These are phyloP conservation scores for Myriosclerotinia duriaeana DNA, from an alignment of 2,329 filamentous ascomycete genomes.

Conservation along the genomic window DNA sequence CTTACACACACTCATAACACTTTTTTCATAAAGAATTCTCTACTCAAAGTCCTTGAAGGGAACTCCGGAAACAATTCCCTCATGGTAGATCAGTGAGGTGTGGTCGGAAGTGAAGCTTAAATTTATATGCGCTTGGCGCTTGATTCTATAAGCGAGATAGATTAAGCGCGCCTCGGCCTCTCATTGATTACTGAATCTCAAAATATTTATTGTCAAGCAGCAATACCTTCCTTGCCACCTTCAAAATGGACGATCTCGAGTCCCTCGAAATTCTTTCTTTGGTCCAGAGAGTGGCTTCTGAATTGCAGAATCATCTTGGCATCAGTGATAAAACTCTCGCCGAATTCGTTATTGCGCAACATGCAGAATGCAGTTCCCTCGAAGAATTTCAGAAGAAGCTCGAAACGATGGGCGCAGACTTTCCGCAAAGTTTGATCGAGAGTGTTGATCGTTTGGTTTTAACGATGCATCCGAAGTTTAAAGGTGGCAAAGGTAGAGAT, in stretches of 20 bases:
- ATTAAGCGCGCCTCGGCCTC: slow-evolving; percentile 10
- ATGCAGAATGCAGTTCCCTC: slow-evolving; percentile 69
- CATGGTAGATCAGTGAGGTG: not conserved
- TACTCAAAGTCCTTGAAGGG: not conserved
- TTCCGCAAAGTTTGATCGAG: slow-evolving; percentile 82
- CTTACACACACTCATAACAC: not conserved
- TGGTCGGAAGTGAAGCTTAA: not conserved
- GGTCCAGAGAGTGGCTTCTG: slow-evolving; percentile 89
- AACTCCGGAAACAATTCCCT: not conserved
- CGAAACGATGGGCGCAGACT: slow-evolving; percentile 70
- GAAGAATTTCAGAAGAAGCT: slow-evolving; percentile 75
- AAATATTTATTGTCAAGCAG: slow-evolving; percentile 15
- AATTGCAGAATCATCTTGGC: slow-evolving; percentile 90
- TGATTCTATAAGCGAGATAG: not conserved
- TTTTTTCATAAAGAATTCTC: too few relatives aligned
- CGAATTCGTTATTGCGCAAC: slow-evolving; percentile 92
- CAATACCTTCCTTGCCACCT: slow-evolving; percentile 10
- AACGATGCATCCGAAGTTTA: slow-evolving; percentile 90
- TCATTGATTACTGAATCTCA: slow-evolving; percentile 4
- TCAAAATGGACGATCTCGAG: slow-evolving; percentile 62
- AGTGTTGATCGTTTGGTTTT: slow-evolving; percentile 86
- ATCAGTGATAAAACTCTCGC: slow-evolving; percentile 92
- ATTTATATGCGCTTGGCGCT: not conserved
- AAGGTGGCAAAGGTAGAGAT: slow-evolving; percentile 64
- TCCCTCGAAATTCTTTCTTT: slow-evolving; percentile 91